Base-by-base conservation (phyloP, 2,329 filamentous ascomycete species). In the Podosphaera leucotricha region DNA sequence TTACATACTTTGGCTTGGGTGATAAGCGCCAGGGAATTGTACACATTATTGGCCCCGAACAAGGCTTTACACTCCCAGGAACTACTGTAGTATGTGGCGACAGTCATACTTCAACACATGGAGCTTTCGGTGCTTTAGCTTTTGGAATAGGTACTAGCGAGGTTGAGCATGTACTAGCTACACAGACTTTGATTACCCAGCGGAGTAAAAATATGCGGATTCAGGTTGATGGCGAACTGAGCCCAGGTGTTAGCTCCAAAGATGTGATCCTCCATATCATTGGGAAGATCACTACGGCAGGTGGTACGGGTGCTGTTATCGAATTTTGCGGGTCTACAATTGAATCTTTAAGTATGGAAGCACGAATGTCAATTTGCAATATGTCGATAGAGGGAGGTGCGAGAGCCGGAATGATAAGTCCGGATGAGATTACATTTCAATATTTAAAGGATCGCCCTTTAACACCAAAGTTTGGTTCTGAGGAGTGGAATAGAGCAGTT, bases 201-300 rank as follows among this genome's bases (percentile, higher is more conserved):
- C 73, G 85, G 59, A 93, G 84, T 65, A 95, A 94, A 68, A 95
- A 98, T 69, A 95, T 98, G 87, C 80, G 84, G 57, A 79, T 98
- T 55, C 82, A 93, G 63, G 82, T 95, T 48, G 83, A 95, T 52
- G 90, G 90, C 44, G 77, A 87, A 61, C 73, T 95, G 46, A 73
- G 80, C 28, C 80, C 86, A 3, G 90, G 90, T 49, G 90, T 95
- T 46, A 92, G 80, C 64, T 92, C 84, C 60, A 98, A 98, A 66
- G 90, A 98, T 57, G 77, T 95, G 48, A 75, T 95, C 52, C 76
- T 95, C 45, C 75, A 95, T 60, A 80, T 83, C 46, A 98, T 98
- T 58, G 90, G 90, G 57, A 65, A 79, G 55, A 93, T 95, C 53
- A 90, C 90, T 55, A 95, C 90, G 20, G 90, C 90, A 48, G 90